These are phyloP conservation scores for Fraxinus dipetala DNA, from an alignment of 305 asterid genomes.

Conservation along the genomic window DNA sequence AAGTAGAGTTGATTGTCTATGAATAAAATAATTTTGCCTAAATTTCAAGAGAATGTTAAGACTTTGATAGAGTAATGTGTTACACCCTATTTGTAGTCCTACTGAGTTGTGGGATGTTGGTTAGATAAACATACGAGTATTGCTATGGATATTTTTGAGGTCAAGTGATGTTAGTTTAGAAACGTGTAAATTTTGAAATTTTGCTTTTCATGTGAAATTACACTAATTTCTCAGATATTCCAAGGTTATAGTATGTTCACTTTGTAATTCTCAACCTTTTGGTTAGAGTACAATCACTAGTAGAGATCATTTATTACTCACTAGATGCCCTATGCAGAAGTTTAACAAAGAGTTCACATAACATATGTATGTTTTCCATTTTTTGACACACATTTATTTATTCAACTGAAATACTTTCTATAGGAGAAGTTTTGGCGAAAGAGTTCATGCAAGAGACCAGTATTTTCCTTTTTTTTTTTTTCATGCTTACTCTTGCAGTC, in stretches of 20 bases:
- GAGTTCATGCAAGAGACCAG: neutral
- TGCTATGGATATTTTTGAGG: neutral
- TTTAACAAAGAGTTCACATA: neutral
- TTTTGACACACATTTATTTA: neutral
- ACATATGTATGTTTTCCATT: neutral
- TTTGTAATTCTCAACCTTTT: neutral
- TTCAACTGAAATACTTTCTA: neutral
- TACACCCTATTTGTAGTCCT: neutral
- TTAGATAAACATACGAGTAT: neutral
- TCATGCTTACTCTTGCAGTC: neutral
- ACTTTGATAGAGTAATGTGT: neutral
- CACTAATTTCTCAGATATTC: neutral
- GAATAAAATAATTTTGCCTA: neutral
- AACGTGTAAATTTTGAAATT: neutral
- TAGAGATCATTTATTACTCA: neutral
- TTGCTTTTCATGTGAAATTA: neutral
- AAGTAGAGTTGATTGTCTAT: neutral
- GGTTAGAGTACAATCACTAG: neutral
- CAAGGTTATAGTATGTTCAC: neutral
- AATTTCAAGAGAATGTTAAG: neutral
- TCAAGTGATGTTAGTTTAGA: neutral
- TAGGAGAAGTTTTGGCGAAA: neutral
- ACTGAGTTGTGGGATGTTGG: neutral
- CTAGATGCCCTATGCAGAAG: neutral
- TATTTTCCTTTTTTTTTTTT: neutral